Base-by-base conservation (phyloP, 192 early-diverging fungal species). In the Dimargaris cristalligena region DNA sequence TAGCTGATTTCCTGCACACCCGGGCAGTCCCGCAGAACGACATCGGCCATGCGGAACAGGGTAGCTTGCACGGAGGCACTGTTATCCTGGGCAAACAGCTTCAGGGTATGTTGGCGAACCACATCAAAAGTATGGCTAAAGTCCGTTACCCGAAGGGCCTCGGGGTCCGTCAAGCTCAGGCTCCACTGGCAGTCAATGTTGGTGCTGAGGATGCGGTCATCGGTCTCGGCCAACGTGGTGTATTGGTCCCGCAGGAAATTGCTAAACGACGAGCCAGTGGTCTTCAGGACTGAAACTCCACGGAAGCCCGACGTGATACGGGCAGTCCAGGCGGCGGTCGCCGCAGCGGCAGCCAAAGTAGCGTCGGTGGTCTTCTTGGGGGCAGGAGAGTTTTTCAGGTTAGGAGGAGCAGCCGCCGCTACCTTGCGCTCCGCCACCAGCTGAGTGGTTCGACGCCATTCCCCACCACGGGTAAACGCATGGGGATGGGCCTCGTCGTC, bases 21-120 rank as follows among this genome's bases (percentile, higher is more conserved):
- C 22, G 67, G 70, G 71, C 73, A 82, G 49, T 77, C 72, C 45
- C 69, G 74, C 54, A 89, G 69, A 32, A 69, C 79, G 51, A 65
- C 69, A 50, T 79, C 71, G 26, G 82, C 83, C 84, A 90, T 87
- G 61, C 79, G 72, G 69, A 85, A 90, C 44, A 87, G 73, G 23
- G 87, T 86, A 38, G 83, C 81, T 73, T 90, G 87, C 48, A 87
- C 87, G 2, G 85, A 86, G 4, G 82, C 81, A 49, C 82, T 81
- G 30, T 83, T 78, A 51, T 90, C 80, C 58, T 79, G 82, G 54
- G 85, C 82, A 63, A 90, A 84, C n/a, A 75, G 79, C 55, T 85
- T 78, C 29, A 82, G 71, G 32, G 84, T 90, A 67, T 82, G 79
- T 34, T 78, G 68, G 61, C 71, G 74, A 54, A 81, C 76, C 20